A percentile compares a stretch with the other conserved stretches of the same genome.
These are phyloP conservation scores for Pichia sp. DNA, from an alignment of 1,139 yeast genomes.

Conservation along the genomic window DNA sequence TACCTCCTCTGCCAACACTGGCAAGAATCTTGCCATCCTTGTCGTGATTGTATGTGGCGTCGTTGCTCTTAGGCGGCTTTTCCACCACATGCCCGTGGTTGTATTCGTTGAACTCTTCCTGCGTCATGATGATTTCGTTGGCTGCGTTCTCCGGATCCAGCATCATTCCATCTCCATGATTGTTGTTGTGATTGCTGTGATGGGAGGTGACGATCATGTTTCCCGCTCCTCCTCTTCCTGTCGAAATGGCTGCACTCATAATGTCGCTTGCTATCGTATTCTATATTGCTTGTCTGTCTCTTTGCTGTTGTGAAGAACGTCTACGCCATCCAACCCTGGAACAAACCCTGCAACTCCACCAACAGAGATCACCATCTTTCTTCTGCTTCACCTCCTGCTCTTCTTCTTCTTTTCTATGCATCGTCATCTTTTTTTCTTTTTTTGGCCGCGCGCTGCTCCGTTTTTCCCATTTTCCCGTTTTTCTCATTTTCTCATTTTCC, in stretches of 20 bases:
- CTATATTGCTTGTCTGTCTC: no score
- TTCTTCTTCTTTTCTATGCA: no score
- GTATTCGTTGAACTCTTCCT: slow-evolving; percentile 11
- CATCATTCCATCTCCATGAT: not conserved
- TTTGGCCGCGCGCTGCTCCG: no score
- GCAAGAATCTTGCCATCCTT: slow-evolving; percentile 36
- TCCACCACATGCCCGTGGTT: not conserved
- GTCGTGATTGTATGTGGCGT: slow-evolving; percentile 22
- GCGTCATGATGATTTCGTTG: slow-evolving; percentile 22
- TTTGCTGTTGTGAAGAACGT: no score
- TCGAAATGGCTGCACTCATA: slow-evolving; percentile 24
- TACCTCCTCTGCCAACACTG: slow-evolving; percentile 57
- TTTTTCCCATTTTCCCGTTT: no score
- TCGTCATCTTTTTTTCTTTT: no score
- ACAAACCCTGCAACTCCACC: no score
- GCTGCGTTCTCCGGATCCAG: slow-evolving; percentile 13
- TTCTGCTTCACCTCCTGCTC: no score
- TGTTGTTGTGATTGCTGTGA: not conserved
- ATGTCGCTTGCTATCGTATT: no score
- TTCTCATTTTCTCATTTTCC: no score
- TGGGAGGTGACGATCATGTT: slow-evolving; percentile 25
- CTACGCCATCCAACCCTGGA: no score
- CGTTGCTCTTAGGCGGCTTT: not conserved
- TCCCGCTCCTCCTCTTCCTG: slow-evolving; percentile 40
- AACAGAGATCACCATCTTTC: no score